Base-by-base conservation (phyloP, 768 basidiomycete genomes). In the Pulveroboletus frians region DNA sequence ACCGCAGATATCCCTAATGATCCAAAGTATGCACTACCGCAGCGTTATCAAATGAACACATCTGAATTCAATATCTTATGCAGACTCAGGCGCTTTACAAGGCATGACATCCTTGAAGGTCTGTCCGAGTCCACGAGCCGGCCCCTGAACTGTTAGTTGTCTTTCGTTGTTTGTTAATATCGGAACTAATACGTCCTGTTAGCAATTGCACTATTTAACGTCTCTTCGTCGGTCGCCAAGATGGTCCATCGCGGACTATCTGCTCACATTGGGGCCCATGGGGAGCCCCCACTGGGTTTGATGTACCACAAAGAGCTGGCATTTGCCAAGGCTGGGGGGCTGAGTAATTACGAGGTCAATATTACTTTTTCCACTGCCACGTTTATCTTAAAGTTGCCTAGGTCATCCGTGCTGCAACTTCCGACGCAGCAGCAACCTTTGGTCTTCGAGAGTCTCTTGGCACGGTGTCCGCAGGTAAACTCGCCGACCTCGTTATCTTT, bases 261-360 rank as follows among this genome's bases (percentile, higher is more conserved):
- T 21, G 73, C 80, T 3, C 79, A 84, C 55, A 82, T 88, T 50
- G 86, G 85, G 20, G 85, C 85, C 0, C 86, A 88, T 58, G 86
- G 86, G 15, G 82, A 87, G 62, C 76, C 79, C 3, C 85, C 86
- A 0, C 63, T 85, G 10, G 86, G 86, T 1, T 59, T 83, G n/a
- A 85, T 84, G 68, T 89, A 88, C 55, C 86, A 88, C 51, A 77
- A 80, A 17, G 86, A 88, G 58, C 84, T 88, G 79, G 73, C 70
- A 44, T 85, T 85, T 61, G 72, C 83, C 21, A 69, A 71, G 39
- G 69, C 72, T 13, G 86, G 86, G 18, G 86, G 86, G 3, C 64
- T 88, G 54, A 79, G 68, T 23, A 84, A 83, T 57, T 88, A 85
- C 57, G 82, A 88, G 74, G 85, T 83, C 29, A 7, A 59, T 38